Conservation (phyloP, 768 basidiomycete genomes). For the Panellus pusillus region DNA sequence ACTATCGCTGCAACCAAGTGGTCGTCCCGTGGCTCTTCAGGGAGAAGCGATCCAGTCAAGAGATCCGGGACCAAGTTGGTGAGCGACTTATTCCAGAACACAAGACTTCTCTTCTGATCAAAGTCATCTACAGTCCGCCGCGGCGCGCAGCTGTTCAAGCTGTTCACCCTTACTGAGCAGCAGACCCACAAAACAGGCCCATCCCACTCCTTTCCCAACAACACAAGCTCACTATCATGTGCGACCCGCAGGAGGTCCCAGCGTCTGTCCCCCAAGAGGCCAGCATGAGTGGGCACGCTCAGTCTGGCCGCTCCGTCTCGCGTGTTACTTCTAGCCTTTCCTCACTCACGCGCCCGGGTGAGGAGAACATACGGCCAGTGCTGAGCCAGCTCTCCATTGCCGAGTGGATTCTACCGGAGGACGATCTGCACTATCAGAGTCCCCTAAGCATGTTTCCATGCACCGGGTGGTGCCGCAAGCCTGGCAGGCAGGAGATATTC, state of each 20-base stretch:
- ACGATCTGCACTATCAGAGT: neutral
- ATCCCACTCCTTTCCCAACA: neutral
- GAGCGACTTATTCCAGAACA: neutral
- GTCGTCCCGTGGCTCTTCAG: conserved; percentile 2
- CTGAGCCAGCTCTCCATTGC: neutral
- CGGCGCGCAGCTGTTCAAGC: neutral
- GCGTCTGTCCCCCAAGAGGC: neutral
- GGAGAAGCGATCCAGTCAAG: neutral
- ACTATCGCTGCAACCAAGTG: conserved; percentile 12
- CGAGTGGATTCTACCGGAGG: neutral
- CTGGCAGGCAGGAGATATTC: neutral
- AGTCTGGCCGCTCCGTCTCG: neutral
- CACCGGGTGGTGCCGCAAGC: conserved; percentile 5
- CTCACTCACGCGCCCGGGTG: neutral
- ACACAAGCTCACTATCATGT: neutral
- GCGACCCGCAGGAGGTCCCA: neutral
- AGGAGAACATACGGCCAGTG: neutral
- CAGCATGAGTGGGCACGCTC: too few relatives aligned
- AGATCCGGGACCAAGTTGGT: neutral
- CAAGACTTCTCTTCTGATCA: neutral
- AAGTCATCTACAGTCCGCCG: neutral
- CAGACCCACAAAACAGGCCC: neutral
- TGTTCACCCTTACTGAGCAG: neutral
- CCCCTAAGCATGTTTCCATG: conserved; percentile 3
- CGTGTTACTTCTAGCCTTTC: neutral